phyloP scores from a whole-genome alignment of 1,284 basidiomycete genomes.

The Ustilago crameri region DNA sequence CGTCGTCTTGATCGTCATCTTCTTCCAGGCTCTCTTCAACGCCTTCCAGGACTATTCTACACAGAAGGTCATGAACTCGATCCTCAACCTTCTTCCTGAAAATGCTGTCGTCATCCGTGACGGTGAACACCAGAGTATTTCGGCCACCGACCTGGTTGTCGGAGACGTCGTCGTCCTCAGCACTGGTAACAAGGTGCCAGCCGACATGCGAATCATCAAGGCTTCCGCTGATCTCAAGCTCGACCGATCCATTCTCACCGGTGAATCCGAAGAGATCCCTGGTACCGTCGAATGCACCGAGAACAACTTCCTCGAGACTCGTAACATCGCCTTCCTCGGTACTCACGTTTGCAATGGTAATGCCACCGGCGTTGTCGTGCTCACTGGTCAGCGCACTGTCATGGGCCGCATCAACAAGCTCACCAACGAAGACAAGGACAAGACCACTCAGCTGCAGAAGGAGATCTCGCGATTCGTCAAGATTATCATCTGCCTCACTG shows the following conservation, averaged over 20 bases:
- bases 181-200: conserved; percentile 71
- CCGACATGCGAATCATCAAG: conserved; percentile 70
- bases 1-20: conserved; percentile 69
- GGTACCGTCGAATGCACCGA: conserved; percentile 73
- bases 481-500: conserved; percentile 71
- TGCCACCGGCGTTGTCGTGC: conserved; percentile 74
- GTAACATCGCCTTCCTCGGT: conserved; percentile 76
- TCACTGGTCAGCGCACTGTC: conserved; percentile 73
- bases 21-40: conserved; percentile 71
- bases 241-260: conserved; percentile 76
- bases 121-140: conserved; percentile 73
- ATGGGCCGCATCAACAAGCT: conserved; percentile 70
- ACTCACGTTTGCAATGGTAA: conserved; percentile 75
- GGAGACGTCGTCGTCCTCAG: conserved; percentile 74
- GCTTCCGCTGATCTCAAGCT: conserved; percentile 73
- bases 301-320: conserved; percentile 71
- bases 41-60: conserved; percentile 69
- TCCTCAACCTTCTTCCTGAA: conserved; percentile 72
- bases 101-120: conserved; percentile 75
- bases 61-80: conserved; percentile 69
- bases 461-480: conserved; percentile 70
- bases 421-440: conserved; percentile 66
- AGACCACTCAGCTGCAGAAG: conserved; percentile 73
- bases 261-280: conserved; percentile 73
- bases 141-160: conserved; percentile 76